A percentile compares a stretch with the other conserved stretches of the same genome.
Evolutionary conservation across 2,329 filamentous ascomycete species (phyloP).

Genomic region (Cladosporium sp.): DNA sequence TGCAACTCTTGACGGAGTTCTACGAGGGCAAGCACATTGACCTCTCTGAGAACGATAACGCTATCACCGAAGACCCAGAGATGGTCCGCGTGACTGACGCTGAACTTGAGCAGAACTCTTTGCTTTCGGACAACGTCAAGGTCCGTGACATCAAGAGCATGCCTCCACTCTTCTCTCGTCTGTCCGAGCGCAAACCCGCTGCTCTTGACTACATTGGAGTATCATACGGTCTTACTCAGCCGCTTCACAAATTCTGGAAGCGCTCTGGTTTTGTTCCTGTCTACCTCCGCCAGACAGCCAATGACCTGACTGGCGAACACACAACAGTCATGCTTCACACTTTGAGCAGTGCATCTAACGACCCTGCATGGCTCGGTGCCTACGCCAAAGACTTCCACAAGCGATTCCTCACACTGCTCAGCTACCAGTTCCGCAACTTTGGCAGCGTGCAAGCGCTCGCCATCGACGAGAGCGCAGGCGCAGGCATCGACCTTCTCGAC

Average conservation of each 20-base stretch:
- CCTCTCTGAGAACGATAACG: constrained; percentile 63
- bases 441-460: constrained; percentile 72
- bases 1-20: constrained; percentile 84
- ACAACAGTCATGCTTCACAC: constrained; percentile 96
- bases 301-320: constrained; percentile 95
- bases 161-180: constrained; percentile 86
- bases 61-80: constrained; percentile 42
- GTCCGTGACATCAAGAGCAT: constrained; percentile 87
- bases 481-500: constrained; percentile 63
- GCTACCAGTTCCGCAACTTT: constrained; percentile 88
- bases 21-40: constrained; percentile 91
- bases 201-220: constrained; percentile 90
- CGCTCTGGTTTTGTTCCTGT: constrained; percentile 79
- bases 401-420: constrained; percentile 84
- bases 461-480: constrained; percentile 79
- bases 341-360: constrained; percentile 58
- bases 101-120: constrained; percentile 69
- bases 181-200: constrained; percentile 77
- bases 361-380: constrained; percentile 80
- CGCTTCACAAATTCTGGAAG: constrained; percentile 97
- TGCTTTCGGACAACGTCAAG: constrained; percentile 83
- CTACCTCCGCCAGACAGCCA: constrained; percentile 90
- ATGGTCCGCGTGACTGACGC: constrained; percentile 78
- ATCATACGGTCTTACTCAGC: constrained; percentile 83
- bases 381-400: constrained; percentile 92